Percentiles rank a stretch among this genome's conserved stretches.
These are phyloP conservation scores for Rhynchosporium graminicola DNA, from an alignment of 2,329 filamentous ascomycete genomes.

Conservation along the genomic window DNA sequence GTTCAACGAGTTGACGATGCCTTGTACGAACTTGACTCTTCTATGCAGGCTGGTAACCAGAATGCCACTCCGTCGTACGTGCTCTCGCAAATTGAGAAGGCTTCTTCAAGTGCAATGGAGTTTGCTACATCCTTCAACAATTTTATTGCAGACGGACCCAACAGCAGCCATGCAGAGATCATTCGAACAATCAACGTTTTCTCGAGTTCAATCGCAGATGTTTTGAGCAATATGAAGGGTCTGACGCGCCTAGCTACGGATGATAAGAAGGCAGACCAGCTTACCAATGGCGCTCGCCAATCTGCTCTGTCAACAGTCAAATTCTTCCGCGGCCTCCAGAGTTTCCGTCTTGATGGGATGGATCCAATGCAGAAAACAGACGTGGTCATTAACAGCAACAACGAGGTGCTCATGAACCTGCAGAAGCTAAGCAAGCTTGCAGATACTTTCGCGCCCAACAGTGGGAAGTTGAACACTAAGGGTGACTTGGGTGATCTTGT, in stretches of 20 bases:
- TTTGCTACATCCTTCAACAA: slow-evolving; percentile 99
- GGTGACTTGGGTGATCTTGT: slow-evolving; percentile 93
- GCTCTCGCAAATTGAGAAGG: slow-evolving; percentile 95
- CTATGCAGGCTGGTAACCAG: slow-evolving; percentile 98
- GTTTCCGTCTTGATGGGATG: slow-evolving; percentile 88
- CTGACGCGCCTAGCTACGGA: slow-evolving; percentile 89
- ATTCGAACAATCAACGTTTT: slow-evolving; percentile 93
- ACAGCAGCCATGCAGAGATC: slow-evolving; percentile 83
- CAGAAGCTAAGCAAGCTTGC: slow-evolving; percentile 93
- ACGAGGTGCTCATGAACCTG: slow-evolving; percentile 91
- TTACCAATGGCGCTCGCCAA: slow-evolving; percentile 79
- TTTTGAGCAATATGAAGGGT: slow-evolving; percentile 95
- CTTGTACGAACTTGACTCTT: slow-evolving; percentile 93
- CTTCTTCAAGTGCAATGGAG: slow-evolving; percentile 89
- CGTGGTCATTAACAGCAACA: slow-evolving; percentile 95
- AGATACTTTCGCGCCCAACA: slow-evolving; percentile 87
- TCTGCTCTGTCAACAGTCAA: slow-evolving; percentile 85
- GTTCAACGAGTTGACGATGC: slow-evolving; percentile 95
- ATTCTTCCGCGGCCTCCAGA: slow-evolving; percentile 93
- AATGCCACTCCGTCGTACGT: slow-evolving; percentile 95
- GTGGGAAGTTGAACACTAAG: slow-evolving; percentile 74
- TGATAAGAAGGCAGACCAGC: slow-evolving; percentile 87
- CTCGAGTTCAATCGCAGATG: slow-evolving; percentile 86
- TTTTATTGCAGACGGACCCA: slow-evolving; percentile 95
- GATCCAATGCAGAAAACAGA: slow-evolving; percentile 92